Evolutionary conservation across 768 basidiomycete genomes (phyloP).

Genomic region (Cystobasidium onofrii): DNA sequence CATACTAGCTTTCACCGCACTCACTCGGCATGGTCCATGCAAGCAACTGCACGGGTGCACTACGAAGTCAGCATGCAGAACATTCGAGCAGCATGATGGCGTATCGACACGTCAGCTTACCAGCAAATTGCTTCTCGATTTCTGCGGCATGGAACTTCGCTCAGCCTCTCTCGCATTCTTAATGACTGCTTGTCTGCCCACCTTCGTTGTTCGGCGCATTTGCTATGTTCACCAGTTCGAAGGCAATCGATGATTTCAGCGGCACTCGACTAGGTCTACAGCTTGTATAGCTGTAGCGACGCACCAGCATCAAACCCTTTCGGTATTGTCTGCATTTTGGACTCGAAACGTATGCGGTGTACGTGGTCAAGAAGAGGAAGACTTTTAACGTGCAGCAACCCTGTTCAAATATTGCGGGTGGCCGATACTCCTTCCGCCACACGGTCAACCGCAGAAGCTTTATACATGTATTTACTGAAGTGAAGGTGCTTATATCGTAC

Average conservation of each 20-base stretch:
- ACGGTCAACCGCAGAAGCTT: too few relatives aligned
- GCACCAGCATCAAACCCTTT: slow-evolving; percentile 29
- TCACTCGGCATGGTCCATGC: slow-evolving; percentile 32
- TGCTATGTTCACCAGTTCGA: neutral
- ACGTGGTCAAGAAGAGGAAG: too few relatives aligned
- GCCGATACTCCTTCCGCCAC: too few relatives aligned
- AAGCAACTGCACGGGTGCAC: neutral
- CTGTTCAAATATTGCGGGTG: too few relatives aligned
- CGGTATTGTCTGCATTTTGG: slow-evolving; percentile 18
- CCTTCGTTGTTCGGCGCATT: slow-evolving; percentile 26
- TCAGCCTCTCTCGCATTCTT: neutral
- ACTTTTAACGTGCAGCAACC: too few relatives aligned
- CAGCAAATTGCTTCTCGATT: slow-evolving; percentile 31
- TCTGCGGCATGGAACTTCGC: slow-evolving; percentile 7
- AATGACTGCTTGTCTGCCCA: neutral
- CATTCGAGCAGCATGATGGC: neutral
- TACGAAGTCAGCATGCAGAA: neutral
- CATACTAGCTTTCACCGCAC: neutral
- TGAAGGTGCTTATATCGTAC: too few relatives aligned
- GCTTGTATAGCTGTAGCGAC: neutral
- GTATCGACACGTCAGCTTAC: neutral
- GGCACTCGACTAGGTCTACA: neutral
- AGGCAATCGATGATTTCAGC: neutral
- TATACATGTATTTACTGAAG: too few relatives aligned
- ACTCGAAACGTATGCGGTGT: too few relatives aligned